phyloP scores from a whole-genome alignment of 139 green algal species.

The Ostreobium quekettii region DNA sequence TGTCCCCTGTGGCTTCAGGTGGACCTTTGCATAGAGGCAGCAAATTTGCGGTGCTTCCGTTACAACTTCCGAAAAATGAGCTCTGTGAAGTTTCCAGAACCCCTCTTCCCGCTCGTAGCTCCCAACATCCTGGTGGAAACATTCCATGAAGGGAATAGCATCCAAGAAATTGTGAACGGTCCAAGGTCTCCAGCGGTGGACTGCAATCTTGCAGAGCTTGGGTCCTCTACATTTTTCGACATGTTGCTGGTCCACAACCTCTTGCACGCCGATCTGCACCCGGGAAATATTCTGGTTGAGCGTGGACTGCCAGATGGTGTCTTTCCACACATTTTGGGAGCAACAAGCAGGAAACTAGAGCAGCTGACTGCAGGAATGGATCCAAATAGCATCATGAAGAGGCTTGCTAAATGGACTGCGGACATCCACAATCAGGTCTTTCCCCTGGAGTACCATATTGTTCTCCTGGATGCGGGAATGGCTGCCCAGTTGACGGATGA shows the following conservation, averaged over 20 bases:
- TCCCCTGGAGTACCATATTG: too few species aligned
- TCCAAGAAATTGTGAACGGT: conserved; percentile 8
- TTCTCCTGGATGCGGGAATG: conserved; percentile 90
- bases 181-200: background rate
- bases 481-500: conserved; percentile 57
- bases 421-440: too few species aligned
- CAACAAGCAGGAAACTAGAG: too few species aligned
- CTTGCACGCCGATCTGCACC: conserved; percentile 86
- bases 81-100: conserved; percentile 76
- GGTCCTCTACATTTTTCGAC: conserved; percentile 41
- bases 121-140: conserved; percentile 87
- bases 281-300: conserved; percentile 83
- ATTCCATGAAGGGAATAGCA: conserved; percentile 69
- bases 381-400: too few species aligned
- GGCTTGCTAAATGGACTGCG: too few species aligned
- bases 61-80: conserved; percentile 80
- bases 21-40: conserved; percentile 80
- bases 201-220: conserved; percentile 46
- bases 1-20: conserved; percentile 46
- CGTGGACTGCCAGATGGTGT: too few species aligned
- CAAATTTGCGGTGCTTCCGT: conserved; percentile 85
- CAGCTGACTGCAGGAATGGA: too few species aligned
- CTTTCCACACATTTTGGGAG: too few species aligned
- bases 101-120: conserved; percentile 85
- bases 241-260: conserved; percentile 97